Evolutionary conservation across 2,329 filamentous ascomycete genomes (phyloP).

Genomic region (Stagonosporopsis tanaceti): DNA sequence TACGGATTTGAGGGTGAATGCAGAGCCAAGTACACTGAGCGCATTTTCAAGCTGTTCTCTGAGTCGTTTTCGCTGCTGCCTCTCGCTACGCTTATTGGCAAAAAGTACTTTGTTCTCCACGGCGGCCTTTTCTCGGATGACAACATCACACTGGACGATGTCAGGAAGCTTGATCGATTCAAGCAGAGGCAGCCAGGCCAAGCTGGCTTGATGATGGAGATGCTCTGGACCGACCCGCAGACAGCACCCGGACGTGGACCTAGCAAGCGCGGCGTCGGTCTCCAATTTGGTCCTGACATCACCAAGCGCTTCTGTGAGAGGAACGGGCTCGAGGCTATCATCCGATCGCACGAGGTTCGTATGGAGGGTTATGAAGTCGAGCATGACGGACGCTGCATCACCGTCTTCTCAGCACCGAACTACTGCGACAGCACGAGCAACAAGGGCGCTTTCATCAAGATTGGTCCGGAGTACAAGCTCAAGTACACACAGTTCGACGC

Average conservation of each 20-base stretch:
- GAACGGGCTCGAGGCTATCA: constrained; percentile 93
- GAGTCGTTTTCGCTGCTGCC: constrained; percentile 96
- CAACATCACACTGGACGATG: constrained; percentile 88
- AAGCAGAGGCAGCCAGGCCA: constrained; percentile 93
- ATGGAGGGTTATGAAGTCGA: constrained; percentile 99
- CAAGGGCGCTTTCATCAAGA: constrained; percentile 97
- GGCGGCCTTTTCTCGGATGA: constrained; percentile 97
- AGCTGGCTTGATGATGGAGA: constrained; percentile 98
- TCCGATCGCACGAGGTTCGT: constrained; percentile 95
- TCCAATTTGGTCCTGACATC: constrained; percentile 96
- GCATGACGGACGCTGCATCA: constrained; percentile 94
- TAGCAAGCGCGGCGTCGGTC: constrained; percentile 93
- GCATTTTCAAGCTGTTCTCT: constrained; percentile 95
- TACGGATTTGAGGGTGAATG: constrained; percentile 99
- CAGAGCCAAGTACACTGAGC: constrained; percentile 96
- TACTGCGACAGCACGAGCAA: constrained; percentile 99
- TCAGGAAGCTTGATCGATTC: constrained; percentile 90
- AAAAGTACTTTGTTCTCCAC: constrained; percentile 91
- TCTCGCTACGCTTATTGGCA: constrained; percentile 87
- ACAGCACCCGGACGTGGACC: constrained; percentile 84
- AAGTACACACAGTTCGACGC: constrained; percentile 94
- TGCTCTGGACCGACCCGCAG: constrained; percentile 99
- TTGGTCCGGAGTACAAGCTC: constrained; percentile 89
- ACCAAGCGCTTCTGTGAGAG: constrained; percentile 97
- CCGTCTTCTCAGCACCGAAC: constrained; percentile 97